Evolutionary conservation across 2,329 filamentous ascomycete genomes (phyloP), one percentile per base, ranked within the genome.

Genomic region (Sporothrix brunneoviolacea): DNA sequence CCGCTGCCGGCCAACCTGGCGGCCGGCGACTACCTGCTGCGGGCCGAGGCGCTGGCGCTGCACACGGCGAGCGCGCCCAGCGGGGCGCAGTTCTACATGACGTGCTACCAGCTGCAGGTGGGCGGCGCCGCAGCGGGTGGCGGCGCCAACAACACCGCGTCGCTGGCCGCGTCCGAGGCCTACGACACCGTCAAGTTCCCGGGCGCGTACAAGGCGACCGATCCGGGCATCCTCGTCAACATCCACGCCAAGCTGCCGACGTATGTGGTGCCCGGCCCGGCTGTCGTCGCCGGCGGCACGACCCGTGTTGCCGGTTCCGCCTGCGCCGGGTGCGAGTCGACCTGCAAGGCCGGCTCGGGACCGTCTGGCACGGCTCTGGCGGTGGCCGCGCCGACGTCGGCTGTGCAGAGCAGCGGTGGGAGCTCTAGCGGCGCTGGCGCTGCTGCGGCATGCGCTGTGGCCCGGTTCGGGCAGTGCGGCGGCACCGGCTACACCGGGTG

Each of bases 21-120:
- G 0, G 39, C 62, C 1, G 67, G 67, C 46, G 67, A 69, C 56
- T 68, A 76, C 55, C 67, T 77, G 18, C 62, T 77, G 18, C 66
- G 74, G 32, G 71, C 73, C 18, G 73, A 77, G 60, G 69, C 65
- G 9, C 69, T 77, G 41, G 74, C 73, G 4, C 63, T 76, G 16
- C 74, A 77, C 56, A 62, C 68, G 8, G 72, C 71, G 5, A 60
- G 60, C 5, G 54, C 57, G 1, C 21, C 57, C 1, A 66, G 60
- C 22, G 64, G 65, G 1, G 67, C 66, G 0, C 67, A 69, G 56
- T 57, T 68, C 12, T 69, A 69, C 62, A 66, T 69, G 65, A 66
- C 63, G 0, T 69, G 67, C 59, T 69, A 61, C 58, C 66, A 69
- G 59, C 54, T 68, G 36, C 62, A 61, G 22, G 59, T 67, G 13